Evolutionary conservation across 2,329 filamentous ascomycete genomes (phyloP).

Genomic region (Chalara sp.): DNA sequence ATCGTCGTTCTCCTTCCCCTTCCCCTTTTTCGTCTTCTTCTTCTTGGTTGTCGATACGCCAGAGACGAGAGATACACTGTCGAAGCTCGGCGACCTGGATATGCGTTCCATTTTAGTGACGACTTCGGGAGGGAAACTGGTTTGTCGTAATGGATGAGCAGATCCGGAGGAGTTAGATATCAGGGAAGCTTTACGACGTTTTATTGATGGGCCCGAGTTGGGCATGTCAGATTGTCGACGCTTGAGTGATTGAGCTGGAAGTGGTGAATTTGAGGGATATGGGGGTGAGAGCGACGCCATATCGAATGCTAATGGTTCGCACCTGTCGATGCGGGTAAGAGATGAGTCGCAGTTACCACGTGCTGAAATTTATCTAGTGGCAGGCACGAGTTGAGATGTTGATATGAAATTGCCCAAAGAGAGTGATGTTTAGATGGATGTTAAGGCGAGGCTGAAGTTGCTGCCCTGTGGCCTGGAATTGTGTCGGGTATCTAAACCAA

Average conservation of each 20-base stretch:
- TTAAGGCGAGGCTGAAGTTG: background rate
- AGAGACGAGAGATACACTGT: slow-evolving; percentile 52
- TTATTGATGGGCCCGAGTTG: slow-evolving; percentile 42
- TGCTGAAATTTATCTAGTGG: too few relatives aligned
- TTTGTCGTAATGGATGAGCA: slow-evolving; percentile 68
- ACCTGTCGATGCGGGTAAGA: too few relatives aligned
- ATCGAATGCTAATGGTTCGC: too few relatives aligned
- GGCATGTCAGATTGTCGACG: slow-evolving; percentile 54
- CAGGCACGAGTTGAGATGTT: too few relatives aligned
- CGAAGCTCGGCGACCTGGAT: slow-evolving; percentile 59
- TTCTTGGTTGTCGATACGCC: slow-evolving; percentile 51
- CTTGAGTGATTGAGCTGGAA: slow-evolving; percentile 49
- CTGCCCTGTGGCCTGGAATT: background rate
- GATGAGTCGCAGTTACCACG: too few relatives aligned
- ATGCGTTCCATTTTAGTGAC: slow-evolving; percentile 32
- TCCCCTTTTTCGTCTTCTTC: slow-evolving; percentile 56
- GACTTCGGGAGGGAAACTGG: slow-evolving; percentile 69
- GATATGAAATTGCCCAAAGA: slow-evolving; percentile 22
- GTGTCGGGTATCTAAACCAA: background rate
- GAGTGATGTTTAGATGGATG: slow-evolving; percentile 9
- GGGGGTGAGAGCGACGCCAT: slow-evolving; percentile 38
- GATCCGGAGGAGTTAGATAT: slow-evolving; percentile 49
- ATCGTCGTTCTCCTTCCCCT: slow-evolving; percentile 46
- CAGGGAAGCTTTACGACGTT: slow-evolving; percentile 66
- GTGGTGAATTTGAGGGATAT: slow-evolving; percentile 41